These are phyloP conservation scores for Tricholoma flavovirens DNA, from an alignment of 768 basidiomycete genomes.

Conservation along the genomic window DNA sequence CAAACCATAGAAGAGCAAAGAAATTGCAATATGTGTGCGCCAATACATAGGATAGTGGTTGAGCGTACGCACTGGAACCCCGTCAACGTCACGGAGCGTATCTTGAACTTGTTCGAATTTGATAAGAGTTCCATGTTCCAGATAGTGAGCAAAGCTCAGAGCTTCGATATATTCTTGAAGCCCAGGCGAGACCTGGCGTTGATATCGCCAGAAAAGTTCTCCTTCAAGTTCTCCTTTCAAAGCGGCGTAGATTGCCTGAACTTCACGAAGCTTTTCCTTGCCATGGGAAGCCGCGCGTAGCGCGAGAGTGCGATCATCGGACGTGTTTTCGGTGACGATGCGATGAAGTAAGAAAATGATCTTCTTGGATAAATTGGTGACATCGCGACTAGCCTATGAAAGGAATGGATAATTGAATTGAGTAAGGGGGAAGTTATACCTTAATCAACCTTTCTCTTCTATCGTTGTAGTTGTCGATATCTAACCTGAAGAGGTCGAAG, in stretches of 20 bases:
- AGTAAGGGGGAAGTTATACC: constrained; percentile 31
- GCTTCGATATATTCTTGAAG: constrained; percentile 97
- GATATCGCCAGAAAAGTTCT: constrained; percentile 73
- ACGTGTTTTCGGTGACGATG: constrained; percentile 34
- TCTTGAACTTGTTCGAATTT: constrained; percentile 62
- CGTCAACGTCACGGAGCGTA: constrained; percentile 54
- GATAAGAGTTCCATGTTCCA: constrained; percentile 64
- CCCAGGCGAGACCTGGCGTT: constrained; percentile 69
- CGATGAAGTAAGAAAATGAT: constrained; percentile 91
- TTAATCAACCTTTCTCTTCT: constrained; percentile 89
- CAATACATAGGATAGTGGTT: neutral
- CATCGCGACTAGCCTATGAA: constrained; percentile 70
- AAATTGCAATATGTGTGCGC: neutral
- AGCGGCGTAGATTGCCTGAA: constrained; percentile 56
- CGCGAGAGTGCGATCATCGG: constrained; percentile 25
- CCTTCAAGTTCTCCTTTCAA: constrained; percentile 59
- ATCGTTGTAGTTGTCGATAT: constrained; percentile 83
- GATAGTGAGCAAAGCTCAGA: constrained; percentile 80
- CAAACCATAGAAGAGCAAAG: constrained; percentile 3
- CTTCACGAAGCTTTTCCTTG: constrained; percentile 58
- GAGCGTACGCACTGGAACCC: constrained; percentile 50
- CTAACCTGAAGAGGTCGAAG: constrained; percentile 62
- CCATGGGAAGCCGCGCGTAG: constrained; percentile 45
- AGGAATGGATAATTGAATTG: neutral
- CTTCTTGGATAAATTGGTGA: constrained; percentile 90